A percentile compares a stretch with the other conserved stretches of the same genome.
These are phyloP conservation scores for Escovopsis weberi DNA, from an alignment of 2,329 filamentous ascomycete genomes.

Conservation along the genomic window DNA sequence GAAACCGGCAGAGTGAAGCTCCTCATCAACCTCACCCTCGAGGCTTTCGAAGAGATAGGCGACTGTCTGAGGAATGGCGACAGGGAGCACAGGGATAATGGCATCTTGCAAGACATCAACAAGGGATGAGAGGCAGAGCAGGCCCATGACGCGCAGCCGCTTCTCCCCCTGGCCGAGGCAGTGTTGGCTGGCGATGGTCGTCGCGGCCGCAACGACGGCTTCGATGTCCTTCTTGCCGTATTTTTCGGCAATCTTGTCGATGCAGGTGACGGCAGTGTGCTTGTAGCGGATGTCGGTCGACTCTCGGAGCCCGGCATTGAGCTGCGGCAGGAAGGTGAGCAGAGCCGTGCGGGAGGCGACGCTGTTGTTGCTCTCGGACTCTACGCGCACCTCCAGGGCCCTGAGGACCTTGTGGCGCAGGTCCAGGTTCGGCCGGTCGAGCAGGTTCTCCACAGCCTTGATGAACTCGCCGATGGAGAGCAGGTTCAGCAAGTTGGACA, in stretches of 20 bases:
- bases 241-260: slow-evolving; percentile 86
- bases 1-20: slow-evolving; percentile 70
- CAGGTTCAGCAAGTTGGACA: slow-evolving; percentile 70
- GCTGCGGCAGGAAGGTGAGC: slow-evolving; percentile 63
- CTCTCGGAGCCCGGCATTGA: slow-evolving; percentile 62
- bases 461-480: slow-evolving; percentile 81
- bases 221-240: slow-evolving; percentile 86
- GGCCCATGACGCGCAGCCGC: slow-evolving; percentile 64
- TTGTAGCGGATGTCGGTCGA: slow-evolving; percentile 62
- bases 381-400: slow-evolving; percentile 67
- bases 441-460: slow-evolving; percentile 68
- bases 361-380: slow-evolving; percentile 57
- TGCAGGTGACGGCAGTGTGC: slow-evolving; percentile 73
- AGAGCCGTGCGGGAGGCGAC: slow-evolving; percentile 52
- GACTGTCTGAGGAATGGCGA: slow-evolving; percentile 57
- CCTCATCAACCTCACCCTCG: slow-evolving; percentile 37
- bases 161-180: slow-evolving; percentile 63
- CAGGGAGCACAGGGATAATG: slow-evolving; percentile 69
- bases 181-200: slow-evolving; percentile 59
- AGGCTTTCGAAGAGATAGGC: slow-evolving; percentile 53
- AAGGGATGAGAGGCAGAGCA: slow-evolving; percentile 77
- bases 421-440: slow-evolving; percentile 60
- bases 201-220: slow-evolving; percentile 59
- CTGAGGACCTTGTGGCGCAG: slow-evolving; percentile 67
- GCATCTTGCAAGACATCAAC: slow-evolving; percentile 78